Evolutionary conservation across 768 basidiomycete species (phyloP).

Genomic region (Pholiota molesta): DNA sequence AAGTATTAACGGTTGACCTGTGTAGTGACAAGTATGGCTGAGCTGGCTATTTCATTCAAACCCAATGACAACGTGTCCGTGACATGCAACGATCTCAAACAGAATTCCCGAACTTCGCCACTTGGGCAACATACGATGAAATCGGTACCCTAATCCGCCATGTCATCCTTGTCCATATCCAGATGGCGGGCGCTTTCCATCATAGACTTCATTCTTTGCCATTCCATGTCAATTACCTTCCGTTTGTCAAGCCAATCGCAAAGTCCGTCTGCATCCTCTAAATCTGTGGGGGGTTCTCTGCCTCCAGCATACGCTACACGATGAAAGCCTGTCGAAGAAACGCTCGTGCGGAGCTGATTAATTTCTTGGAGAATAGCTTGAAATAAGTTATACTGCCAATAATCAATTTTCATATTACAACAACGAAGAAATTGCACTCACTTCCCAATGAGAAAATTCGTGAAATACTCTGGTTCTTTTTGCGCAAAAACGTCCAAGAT

Average conservation of each 20-base stretch:
- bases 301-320: slow-evolving; percentile 59
- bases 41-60: background rate
- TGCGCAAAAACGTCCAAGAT: slow-evolving; percentile 83
- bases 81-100: background rate
- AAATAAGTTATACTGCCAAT: slow-evolving; percentile 64
- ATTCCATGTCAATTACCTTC: slow-evolving; percentile 66
- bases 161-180: slow-evolving; percentile 50
- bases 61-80: background rate
- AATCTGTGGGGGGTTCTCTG: slow-evolving; percentile 63
- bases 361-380: slow-evolving; percentile 59
- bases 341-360: slow-evolving; percentile 46
- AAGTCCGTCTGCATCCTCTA: slow-evolving; percentile 74
- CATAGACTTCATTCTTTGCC: slow-evolving; percentile 70
- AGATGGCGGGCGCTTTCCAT: slow-evolving; percentile 75
- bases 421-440: slow-evolving; percentile 33
- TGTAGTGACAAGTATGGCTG: background rate
- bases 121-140: background rate
- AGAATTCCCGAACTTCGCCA: background rate
- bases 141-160: slow-evolving; percentile 21
- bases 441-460: slow-evolving; percentile 83
- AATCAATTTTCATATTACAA: slow-evolving; percentile 5
- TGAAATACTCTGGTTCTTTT: slow-evolving; percentile 69
- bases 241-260: slow-evolving; percentile 82
- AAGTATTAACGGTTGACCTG: background rate
- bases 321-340: slow-evolving; percentile 50